phyloP scores from a whole-genome alignment of 2,329 filamentous ascomycete species.

The Claviceps monticola region DNA sequence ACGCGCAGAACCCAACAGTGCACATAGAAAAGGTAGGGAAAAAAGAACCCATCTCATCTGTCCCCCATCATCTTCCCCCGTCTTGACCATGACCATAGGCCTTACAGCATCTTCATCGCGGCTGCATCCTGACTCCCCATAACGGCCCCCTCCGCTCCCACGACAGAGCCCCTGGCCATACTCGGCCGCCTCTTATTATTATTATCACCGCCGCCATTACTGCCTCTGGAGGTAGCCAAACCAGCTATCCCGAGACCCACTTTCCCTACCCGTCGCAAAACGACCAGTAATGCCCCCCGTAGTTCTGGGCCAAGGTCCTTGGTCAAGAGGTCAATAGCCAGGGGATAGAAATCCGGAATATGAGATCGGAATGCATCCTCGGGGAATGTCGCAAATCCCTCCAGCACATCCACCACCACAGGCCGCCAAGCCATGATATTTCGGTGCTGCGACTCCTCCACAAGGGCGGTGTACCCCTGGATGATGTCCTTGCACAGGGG shows the following conservation, averaged over 20 bases:
- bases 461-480: constrained; percentile 66
- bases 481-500: constrained; percentile 94
- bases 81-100: background rate
- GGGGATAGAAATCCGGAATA: constrained; percentile 70
- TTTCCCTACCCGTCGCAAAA: constrained; percentile 76
- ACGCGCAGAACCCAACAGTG: background rate
- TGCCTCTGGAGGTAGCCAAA: constrained; percentile 19
- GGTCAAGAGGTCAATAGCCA: constrained; percentile 67
- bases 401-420: constrained; percentile 90
- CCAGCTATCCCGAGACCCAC: constrained; percentile 45
- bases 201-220: background rate
- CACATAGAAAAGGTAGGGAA: background rate
- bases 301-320: constrained; percentile 74
- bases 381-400: constrained; percentile 80
- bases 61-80: background rate
- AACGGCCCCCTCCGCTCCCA: constrained; percentile 6
- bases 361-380: constrained; percentile 66
- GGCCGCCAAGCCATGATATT: constrained; percentile 97
- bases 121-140: constrained; percentile 19
- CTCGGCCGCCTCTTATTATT: constrained; percentile 26
- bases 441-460: constrained; percentile 91
- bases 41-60: background rate
- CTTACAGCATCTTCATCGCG: constrained; percentile 22
- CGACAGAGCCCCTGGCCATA: constrained; percentile 20
- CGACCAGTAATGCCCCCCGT: constrained; percentile 59